A percentile compares a stretch with the other conserved stretches of the same genome.
phyloP scores from a whole-genome alignment of 2,329 filamentous ascomycete genomes.

The Sarocladium kiliense region DNA sequence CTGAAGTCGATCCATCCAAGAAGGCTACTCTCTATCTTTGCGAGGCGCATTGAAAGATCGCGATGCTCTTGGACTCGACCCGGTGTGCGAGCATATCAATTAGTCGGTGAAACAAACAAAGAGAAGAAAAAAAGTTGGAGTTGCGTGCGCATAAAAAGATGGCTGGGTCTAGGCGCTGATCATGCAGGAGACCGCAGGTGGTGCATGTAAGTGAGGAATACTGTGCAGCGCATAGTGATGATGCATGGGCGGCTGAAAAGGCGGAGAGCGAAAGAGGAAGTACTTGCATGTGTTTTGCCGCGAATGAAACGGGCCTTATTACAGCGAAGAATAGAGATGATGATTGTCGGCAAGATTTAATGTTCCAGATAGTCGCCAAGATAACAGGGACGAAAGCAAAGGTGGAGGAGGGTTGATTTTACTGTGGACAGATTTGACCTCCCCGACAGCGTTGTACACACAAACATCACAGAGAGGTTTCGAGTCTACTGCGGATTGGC shows the following conservation, averaged over 20 bases:
- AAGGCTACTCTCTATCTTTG: not conserved
- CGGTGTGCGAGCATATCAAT: not conserved
- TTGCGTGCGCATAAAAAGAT: not conserved
- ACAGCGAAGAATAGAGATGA: no score
- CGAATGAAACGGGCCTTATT: no score
- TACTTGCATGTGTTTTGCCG: no score
- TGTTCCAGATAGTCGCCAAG: not conserved
- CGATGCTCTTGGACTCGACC: not conserved
- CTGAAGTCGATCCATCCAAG: not conserved
- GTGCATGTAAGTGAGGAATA: conserved; percentile 3
- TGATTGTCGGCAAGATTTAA: no score
- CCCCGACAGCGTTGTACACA: no score
- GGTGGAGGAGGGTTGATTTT: no score
- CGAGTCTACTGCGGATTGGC: no score
- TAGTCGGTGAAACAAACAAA: not conserved
- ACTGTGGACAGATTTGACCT: no score
- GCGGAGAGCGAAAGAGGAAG: conserved; percentile 8
- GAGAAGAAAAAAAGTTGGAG: not conserved
- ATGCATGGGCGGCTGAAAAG: conserved; percentile 7
- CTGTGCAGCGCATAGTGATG: not conserved
- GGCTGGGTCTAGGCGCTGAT: conserved; percentile 8
- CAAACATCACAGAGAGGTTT: no score
- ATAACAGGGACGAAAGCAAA: no score
- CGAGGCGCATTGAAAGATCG: not conserved
- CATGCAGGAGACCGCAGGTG: conserved; percentile 8